Evolutionary conservation across 1,139 yeast species (phyloP).

Genomic region (Magnusiomyces sp.): DNA sequence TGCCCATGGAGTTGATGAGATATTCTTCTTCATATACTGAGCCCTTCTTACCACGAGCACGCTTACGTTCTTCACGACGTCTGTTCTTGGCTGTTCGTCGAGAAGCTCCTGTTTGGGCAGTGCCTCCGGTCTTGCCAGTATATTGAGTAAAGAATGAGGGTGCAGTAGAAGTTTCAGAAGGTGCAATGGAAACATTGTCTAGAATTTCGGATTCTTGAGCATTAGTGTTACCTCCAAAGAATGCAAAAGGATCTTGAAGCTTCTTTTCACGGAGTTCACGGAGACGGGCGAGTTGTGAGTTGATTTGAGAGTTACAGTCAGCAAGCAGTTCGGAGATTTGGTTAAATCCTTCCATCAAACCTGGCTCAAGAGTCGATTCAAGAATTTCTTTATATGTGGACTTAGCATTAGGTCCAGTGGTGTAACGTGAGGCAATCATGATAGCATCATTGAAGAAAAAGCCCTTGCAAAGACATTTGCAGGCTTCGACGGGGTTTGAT

Average conservation of each 20-base stretch:
- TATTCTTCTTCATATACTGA: slow-evolving; percentile 96
- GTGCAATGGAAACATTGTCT: slow-evolving; percentile 91
- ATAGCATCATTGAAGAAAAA: slow-evolving; percentile 71
- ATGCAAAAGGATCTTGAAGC: slow-evolving; percentile 73
- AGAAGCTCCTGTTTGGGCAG: slow-evolving; percentile 94
- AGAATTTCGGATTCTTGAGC: slow-evolving; percentile 47
- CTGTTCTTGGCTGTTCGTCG: slow-evolving; percentile 84
- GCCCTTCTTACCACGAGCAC: slow-evolving; percentile 95
- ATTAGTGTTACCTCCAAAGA: slow-evolving; percentile 39
- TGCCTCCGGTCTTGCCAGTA: slow-evolving; percentile 91
- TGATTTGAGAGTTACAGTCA: slow-evolving; percentile 80
- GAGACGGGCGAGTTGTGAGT: slow-evolving; percentile 73
- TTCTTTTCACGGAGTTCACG: slow-evolving; percentile 81
- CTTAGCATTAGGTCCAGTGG: slow-evolving; percentile 1
- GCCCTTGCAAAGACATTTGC: slow-evolving; percentile 63
- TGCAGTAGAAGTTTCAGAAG: slow-evolving; percentile 86
- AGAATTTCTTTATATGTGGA: slow-evolving; percentile 34
- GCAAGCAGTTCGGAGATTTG: slow-evolving; percentile 79
- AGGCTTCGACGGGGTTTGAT: slow-evolving; percentile 52
- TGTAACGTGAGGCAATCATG: slow-evolving; percentile 42
- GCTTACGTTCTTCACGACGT: slow-evolving; percentile 91
- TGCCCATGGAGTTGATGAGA: slow-evolving; percentile 75
- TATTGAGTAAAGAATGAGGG: slow-evolving; percentile 91
- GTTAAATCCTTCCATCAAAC: slow-evolving; percentile 81
- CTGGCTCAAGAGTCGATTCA: slow-evolving; percentile 57